Conservation (phyloP, 805 yeast genomes). For the Metschnikowia continentalis region DNA sequence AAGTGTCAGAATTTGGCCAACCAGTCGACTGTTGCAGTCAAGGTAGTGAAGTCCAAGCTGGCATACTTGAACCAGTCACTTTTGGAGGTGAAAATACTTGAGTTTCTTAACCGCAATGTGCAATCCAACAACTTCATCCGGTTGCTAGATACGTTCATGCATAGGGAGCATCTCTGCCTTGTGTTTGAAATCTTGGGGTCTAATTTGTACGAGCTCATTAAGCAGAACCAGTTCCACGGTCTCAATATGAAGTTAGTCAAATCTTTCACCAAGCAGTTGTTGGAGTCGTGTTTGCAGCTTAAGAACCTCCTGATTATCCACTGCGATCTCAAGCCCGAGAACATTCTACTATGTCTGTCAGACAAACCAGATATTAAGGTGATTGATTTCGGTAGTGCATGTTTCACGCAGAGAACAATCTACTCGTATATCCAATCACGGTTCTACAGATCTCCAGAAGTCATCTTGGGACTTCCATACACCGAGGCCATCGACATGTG, state of each 20-base stretch:
- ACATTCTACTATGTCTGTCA: slow-evolving; percentile 72
- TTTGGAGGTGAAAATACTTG: slow-evolving; percentile 84
- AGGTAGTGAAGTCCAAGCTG: slow-evolving; percentile 87
- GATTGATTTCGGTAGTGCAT: slow-evolving; percentile 94
- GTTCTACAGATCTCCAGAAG: slow-evolving; percentile 93
- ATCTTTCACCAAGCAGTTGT: slow-evolving; percentile 71
- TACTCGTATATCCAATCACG: slow-evolving; percentile 91
- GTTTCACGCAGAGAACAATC: slow-evolving; percentile 84
- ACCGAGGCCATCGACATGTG: slow-evolving; percentile 94
- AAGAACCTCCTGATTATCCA: slow-evolving; percentile 85
- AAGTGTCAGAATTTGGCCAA: slow-evolving; percentile 80
- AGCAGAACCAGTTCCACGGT: slow-evolving; percentile 93
- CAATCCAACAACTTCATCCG: slow-evolving; percentile 74
- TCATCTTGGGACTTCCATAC: slow-evolving; percentile 85
- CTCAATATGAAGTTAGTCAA: slow-evolving; percentile 74
- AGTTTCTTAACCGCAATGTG: slow-evolving; percentile 63
- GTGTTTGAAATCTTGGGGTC: slow-evolving; percentile 88
- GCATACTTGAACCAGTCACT: slow-evolving; percentile 88
- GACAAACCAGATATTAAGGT: slow-evolving; percentile 85
- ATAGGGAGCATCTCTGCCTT: slow-evolving; percentile 86
- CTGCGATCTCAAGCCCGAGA: slow-evolving; percentile 96
- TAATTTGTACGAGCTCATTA: slow-evolving; percentile 83
- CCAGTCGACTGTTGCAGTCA: slow-evolving; percentile 88
- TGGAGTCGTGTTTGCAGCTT: slow-evolving; percentile 75
- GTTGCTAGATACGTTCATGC: slow-evolving; percentile 83